phyloP scores from a whole-genome alignment of 2,329 filamentous ascomycete genomes.

The Paramyrothecium roridum region DNA sequence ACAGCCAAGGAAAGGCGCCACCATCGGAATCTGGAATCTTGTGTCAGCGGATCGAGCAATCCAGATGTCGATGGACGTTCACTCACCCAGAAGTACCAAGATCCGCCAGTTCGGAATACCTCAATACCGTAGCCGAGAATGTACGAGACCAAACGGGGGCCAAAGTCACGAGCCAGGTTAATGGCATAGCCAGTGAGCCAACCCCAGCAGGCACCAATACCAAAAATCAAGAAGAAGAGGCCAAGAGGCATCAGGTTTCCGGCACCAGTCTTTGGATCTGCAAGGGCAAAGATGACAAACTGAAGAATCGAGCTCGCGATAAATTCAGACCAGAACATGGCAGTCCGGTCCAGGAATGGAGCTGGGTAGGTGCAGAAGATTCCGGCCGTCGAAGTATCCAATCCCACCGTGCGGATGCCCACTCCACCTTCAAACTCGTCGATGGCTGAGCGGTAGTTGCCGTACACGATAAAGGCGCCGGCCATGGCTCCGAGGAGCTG shows the following conservation, averaged over 20 bases:
- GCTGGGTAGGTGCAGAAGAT: conserved; percentile 74
- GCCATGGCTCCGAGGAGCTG: conserved; percentile 67
- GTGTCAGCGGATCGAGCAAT: background rate
- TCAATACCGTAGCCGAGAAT: conserved; percentile 65
- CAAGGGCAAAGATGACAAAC: conserved; percentile 69
- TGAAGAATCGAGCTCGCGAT: conserved; percentile 65
- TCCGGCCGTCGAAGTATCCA: conserved; percentile 59
- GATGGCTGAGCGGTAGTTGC: conserved; percentile 63
- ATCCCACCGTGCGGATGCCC: conserved; percentile 58
- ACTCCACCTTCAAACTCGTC: conserved; percentile 59
- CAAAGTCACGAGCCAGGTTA: conserved; percentile 70
- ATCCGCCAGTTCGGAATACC: conserved; percentile 62
- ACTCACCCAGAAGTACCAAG: conserved; percentile 69
- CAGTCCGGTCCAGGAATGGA: conserved; percentile 60
- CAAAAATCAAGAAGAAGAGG: conserved; percentile 71
- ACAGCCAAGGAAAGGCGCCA: conserved; percentile 65
- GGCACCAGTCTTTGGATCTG: conserved; percentile 57
- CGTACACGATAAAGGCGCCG: conserved; percentile 58
- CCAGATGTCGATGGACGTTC: background rate
- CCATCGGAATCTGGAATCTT: conserved; percentile 60
- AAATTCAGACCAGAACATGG: conserved; percentile 71
- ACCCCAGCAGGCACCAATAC: conserved; percentile 69
- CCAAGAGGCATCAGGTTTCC: conserved; percentile 54
- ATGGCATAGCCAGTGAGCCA: conserved; percentile 78
- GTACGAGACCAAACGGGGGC: conserved; percentile 63